Evolutionary conservation across 495 filamentous ascomycete species (phyloP).

Genomic region (Pyrenula aspistea): DNA sequence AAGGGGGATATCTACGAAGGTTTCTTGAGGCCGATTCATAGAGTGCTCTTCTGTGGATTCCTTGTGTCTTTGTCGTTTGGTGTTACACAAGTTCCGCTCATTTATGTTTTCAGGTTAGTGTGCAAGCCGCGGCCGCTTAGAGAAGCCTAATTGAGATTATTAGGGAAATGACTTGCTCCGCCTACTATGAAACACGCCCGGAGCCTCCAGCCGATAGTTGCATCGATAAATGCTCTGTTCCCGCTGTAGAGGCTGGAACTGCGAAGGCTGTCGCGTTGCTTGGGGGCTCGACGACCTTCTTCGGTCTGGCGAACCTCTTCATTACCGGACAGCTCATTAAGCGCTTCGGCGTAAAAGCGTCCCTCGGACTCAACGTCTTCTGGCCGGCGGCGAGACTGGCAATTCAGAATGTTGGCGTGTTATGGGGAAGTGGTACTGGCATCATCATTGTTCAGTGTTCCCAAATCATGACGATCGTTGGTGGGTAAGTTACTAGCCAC

Average conservation of each 20-base stretch:
- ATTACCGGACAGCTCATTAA: slow-evolving; percentile 46
- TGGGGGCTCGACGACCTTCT: slow-evolving; percentile 26
- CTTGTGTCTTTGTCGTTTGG: slow-evolving; percentile 43
- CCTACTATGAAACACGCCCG: slow-evolving; percentile 32
- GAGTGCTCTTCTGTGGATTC: slow-evolving; percentile 33
- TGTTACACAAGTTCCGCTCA: slow-evolving; percentile 41
- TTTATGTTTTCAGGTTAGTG: slow-evolving; percentile 15
- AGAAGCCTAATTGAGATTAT: slow-evolving; percentile 41
- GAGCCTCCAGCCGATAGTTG: slow-evolving; percentile 20
- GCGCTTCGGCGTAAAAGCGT: slow-evolving; percentile 35
- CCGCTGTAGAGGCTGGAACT: slow-evolving; percentile 41
- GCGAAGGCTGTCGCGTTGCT: slow-evolving; percentile 38
- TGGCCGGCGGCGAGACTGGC: slow-evolving; percentile 38
- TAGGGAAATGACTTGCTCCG: slow-evolving; percentile 45
- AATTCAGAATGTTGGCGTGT: slow-evolving; percentile 40
- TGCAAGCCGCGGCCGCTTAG: background rate
- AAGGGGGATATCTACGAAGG: background rate
- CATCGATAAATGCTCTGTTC: slow-evolving; percentile 28
- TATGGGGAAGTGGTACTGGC: slow-evolving; percentile 33
- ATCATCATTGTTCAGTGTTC: slow-evolving; percentile 42
- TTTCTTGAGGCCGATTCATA: background rate
- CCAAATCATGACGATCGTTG: slow-evolving; percentile 43
- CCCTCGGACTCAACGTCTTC: slow-evolving; percentile 36
- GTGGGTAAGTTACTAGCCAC: too few relatives aligned
- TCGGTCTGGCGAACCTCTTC: slow-evolving; percentile 42